Evolutionary conservation across 2,329 filamentous ascomycete genomes (phyloP), one percentile per base, ranked within the genome.

Genomic region (Phyllosticta citribraziliensis): DNA sequence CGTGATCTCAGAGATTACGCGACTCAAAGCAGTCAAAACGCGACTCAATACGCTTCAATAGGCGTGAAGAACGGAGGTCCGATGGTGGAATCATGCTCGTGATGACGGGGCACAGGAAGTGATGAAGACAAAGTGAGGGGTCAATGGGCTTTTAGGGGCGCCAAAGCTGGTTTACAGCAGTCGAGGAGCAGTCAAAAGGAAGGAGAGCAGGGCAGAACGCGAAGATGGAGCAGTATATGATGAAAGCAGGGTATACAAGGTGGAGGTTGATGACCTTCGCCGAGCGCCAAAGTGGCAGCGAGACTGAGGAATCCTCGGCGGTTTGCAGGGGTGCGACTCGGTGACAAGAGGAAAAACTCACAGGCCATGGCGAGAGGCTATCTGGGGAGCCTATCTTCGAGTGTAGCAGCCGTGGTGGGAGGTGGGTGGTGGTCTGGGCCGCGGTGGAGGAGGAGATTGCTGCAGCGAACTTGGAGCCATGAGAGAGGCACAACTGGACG

Each of bases 291-390:
- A 62, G 62, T 59, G 63, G 59, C 65, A 61, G 63, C 58, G 63
- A 40, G 53, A 61, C 57, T 63, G 61, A 55, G 40, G 40, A 8
- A 47, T 47, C 40, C 40, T 47, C 40, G 40, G n/a, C 40, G 40
- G n/a, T 47, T 47, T n/a, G 40, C 4, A 3, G 17, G 40, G 40
- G 14, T n/a, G 14, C 2, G 40, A 47, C 40, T 47, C 40, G 40
- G 63, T 67, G 66, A 69, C 69, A 67, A 74, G 70, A 68, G 53
- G 69, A 67, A 65, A 67, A 68, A 83, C 81, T 82, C 75, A 84
- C 82, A 80, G 76, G 82, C 80, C 82, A 84, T 84, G 75, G 72
- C 76, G 75, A 73, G 76, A 57, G 59, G 75, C 77, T 75, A 77
- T 76, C 78, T 30, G 50, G 54, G 40, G 50, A 56, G 51, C 27